Evolutionary conservation across 106 monocot species (phyloP), one percentile per base, ranked within the genome.

Genomic region (Triglochin maritima): DNA sequence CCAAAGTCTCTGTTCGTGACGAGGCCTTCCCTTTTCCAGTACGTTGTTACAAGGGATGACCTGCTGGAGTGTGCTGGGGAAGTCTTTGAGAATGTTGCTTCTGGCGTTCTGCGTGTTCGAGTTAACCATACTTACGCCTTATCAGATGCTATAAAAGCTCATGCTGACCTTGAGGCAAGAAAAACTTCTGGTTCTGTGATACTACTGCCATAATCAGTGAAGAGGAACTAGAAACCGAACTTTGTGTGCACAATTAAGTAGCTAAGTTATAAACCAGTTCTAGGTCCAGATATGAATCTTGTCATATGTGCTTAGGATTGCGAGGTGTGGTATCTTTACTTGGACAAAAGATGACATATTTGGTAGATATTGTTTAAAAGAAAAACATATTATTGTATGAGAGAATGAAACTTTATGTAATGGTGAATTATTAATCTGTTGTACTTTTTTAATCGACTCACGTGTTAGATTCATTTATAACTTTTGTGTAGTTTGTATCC

Each of bases 121-220:
- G 68, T 91, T 59, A 96, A 96, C 69, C 96, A 91, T 61, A 74
- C 72, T 0, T 96, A 96, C 57, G 83, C 85, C 7, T 62, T 96
- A 6, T 81, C 91, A 4, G 88, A 96, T 62, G 96, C 84, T 5
- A 87, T 85, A 2, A 77, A 68, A 41, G 90, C 78, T 11, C 96
- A 96, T 68, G 80, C 83, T 8, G 96, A 86, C 59, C 84, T 96
- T 6, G 91, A 96, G 60, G 79, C 72, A 1, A 83, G 96, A 73
- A 91, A 80, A 69, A 96, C 96, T 10, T 83, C 85, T 17, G 96
- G 91, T 57, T 96, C 96, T 9, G 69, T 90, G 3, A 77, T 94
- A 52, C 60, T 90, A 65, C 50, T 86, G 16, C 80, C 94, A 6
- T 71, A 63, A 49, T 48, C 9, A 57, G 29, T 29, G 29, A 29